Evolutionary conservation across 108 stramenopile genomes (phyloP), one percentile per base, ranked within the genome.

Genomic region (Cyclostephanos invisitatus): DNA sequence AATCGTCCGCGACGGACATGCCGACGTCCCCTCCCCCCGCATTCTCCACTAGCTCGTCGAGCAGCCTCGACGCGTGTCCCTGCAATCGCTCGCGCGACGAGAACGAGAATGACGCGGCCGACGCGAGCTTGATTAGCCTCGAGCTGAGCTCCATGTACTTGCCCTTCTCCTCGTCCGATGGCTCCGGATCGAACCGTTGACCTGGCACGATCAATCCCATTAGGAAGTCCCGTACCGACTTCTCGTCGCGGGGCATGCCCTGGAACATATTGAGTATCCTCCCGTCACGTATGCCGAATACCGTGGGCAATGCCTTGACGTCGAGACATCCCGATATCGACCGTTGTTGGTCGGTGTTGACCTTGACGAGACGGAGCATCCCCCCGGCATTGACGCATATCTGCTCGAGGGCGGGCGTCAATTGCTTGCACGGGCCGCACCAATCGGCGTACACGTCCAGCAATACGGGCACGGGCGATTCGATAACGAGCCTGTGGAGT

Each of bases 381-480:
- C 96, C 96, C 24, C 92, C 93, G 0, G 85, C 73, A 58, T 92
- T 90, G 57, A 92, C 62, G 18, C 85, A 86, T 71, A 94, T 91
- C 66, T 92, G 89, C 80, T 94, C 93, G 22, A 96, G 71, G 2
- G 84, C 87, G 21, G 96, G 96, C 14, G 86, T 83, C 7, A 96
- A 72, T 36, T 83, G 88, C 67, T 94, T 89, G 74, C 96, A 94
- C 3, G 93, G 93, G 2, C 87, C 85, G 64, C 88, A 92, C 91
- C 93, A 90, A 61, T 89, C 91, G 0, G 91, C 91, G 55, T 95
- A 95, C 15, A 91, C 72, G 63, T 95, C 94, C 7, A 95, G 66
- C 27, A 95, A 78, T 5, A 95, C 94, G 0, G 94, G 94, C 20
- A 95, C 94, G 10, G 94, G 91, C 15, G 91, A 92, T 81, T 95